Base-by-base conservation (phyloP, 192 early-diverging fungal genomes). In the Backusella macrospora region DNA sequence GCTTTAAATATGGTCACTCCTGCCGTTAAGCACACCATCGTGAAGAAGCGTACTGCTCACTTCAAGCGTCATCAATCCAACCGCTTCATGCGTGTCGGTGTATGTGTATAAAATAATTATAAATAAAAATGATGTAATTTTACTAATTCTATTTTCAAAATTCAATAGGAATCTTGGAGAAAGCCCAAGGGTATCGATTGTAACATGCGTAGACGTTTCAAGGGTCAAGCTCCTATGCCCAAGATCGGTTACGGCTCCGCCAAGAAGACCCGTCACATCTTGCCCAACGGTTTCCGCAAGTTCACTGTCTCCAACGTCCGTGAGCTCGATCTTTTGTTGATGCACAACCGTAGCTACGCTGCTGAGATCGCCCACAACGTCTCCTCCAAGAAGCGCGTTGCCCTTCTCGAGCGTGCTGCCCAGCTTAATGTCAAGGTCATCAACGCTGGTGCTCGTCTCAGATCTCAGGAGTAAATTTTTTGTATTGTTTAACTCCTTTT, bases 111-210 rank as follows among this genome's bases (percentile, higher is more conserved):
- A 16, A 4, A 4, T 6, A 21, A 0, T 0, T 40, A 67, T 0
- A 16, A 43, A 29, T 6, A 55, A 49, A 55, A 13, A 45, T 4
- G 34, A 21, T 6, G 7, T 9, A 18, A 59, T 23, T 14, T 34
- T 59, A 14, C 18, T 44, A 49, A 40, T 12, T 42, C 23, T 7
- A 29, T 64, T n/a, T 4, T 29, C 9, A 10, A 14, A 46, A 10
- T 14, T 62, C 68, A 68, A 64, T 87, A 96, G 93, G 91, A 91
- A 80, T 94, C 95, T 79, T 99, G 98, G 98, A 93, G 98, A 88
- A 96, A 98, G 86, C 98, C 98, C 80, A 95, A 93, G 87, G 98
- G 98, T 99, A 99, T 99, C 90, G 98, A 99, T 85, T 95, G 92
- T 90, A 89, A 94, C 72, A 96, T 97, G 74, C 96, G 98, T 78